A percentile compares a stretch with the other conserved stretches of the same genome.
These are phyloP conservation scores for Raffaelea arxii DNA, from an alignment of 2,329 filamentous ascomycete species.

Conservation along the genomic window DNA sequence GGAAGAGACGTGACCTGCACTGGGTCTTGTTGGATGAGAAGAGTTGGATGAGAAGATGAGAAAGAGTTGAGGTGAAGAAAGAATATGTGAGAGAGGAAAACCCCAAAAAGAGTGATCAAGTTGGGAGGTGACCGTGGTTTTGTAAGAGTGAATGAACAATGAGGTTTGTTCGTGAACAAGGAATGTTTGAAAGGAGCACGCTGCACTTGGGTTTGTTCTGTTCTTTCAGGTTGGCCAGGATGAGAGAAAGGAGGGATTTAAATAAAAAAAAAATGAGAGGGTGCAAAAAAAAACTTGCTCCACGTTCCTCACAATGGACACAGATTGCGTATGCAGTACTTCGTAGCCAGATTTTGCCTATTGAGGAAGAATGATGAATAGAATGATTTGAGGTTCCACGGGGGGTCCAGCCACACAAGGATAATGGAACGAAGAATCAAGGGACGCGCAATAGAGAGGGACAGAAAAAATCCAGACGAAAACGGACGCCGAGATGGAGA, in stretches of 20 bases:
- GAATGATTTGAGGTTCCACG: too few relatives aligned
- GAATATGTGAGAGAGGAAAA: neutral
- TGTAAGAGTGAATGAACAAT: neutral
- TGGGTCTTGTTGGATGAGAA: neutral
- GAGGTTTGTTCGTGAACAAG: neutral
- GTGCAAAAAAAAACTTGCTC: too few relatives aligned
- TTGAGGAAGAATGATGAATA: too few relatives aligned
- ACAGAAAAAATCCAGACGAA: neutral
- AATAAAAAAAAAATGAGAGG: neutral
- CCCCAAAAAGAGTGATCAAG: too few relatives aligned
- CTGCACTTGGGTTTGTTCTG: neutral
- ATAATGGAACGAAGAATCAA: neutral
- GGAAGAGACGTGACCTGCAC: neutral
- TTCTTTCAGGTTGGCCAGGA: neutral
- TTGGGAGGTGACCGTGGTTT: neutral
- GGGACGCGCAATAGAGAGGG: neutral
- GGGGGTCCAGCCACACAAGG: neutral
- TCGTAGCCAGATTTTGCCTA: too few relatives aligned
- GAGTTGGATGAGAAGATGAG: neutral
- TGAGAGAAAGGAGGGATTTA: neutral
- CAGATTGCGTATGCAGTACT: too few relatives aligned
- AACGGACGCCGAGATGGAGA: neutral
- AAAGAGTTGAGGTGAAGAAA: neutral
- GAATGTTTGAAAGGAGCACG: neutral
- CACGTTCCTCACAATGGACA: too few relatives aligned